These are phyloP conservation scores for Karstenula rhodostoma DNA, from an alignment of 2,329 filamentous ascomycete species.

Conservation along the genomic window DNA sequence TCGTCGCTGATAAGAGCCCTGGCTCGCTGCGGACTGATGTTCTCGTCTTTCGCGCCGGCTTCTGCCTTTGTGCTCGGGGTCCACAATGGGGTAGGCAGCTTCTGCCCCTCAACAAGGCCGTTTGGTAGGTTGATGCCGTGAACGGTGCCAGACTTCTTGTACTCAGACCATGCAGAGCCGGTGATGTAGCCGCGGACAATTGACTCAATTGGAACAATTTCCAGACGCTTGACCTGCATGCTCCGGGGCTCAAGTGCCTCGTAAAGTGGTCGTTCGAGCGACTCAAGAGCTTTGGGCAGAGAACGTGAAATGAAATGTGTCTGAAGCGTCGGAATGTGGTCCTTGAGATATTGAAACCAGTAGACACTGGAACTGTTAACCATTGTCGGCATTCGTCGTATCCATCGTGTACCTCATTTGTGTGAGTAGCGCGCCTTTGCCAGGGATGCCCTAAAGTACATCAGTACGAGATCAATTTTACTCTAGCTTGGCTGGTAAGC, in stretches of 20 bases:
- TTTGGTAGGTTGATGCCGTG: constrained; percentile 76
- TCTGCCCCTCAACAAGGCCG: constrained; percentile 75
- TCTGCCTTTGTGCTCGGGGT: constrained; percentile 89
- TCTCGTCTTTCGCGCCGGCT: constrained; percentile 80
- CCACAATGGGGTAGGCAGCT: constrained; percentile 74
- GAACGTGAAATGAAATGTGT: constrained; percentile 70
- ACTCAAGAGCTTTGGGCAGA: constrained; percentile 62
- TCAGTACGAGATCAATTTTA: background rate
- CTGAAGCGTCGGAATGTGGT: constrained; percentile 64
- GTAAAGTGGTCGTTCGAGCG: constrained; percentile 35
- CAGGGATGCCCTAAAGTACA: constrained; percentile 66
- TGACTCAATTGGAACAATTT: constrained; percentile 80
- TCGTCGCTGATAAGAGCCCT: constrained; percentile 68
- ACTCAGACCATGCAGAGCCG: constrained; percentile 83
- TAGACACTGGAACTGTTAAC: constrained; percentile 51
- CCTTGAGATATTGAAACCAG: constrained; percentile 71
- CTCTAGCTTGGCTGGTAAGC: background rate
- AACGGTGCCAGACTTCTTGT: constrained; percentile 76
- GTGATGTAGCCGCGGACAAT: constrained; percentile 93
- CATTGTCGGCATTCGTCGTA: background rate
- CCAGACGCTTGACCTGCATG: constrained; percentile 79
- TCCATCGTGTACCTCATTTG: constrained; percentile 60
- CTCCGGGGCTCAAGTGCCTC: constrained; percentile 67
- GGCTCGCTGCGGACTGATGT: constrained; percentile 75
- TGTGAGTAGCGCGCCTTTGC: constrained; percentile 73